Evolutionary conservation across 2,329 filamentous ascomycete species (phyloP).

Genomic region (Ceratocystis eucalypticola): DNA sequence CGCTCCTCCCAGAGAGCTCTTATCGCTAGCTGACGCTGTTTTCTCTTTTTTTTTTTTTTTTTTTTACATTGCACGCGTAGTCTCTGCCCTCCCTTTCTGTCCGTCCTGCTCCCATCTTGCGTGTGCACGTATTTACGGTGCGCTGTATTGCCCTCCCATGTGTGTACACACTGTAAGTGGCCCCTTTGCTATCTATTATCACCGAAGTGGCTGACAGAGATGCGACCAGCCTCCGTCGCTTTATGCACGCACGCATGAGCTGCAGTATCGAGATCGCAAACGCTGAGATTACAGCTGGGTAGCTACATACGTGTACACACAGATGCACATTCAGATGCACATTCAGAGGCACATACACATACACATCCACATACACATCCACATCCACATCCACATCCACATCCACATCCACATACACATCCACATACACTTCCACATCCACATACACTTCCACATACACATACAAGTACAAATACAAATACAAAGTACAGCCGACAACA

Average conservation of each 20-base stretch:
- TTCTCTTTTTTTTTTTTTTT: neutral
- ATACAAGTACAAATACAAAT: too few relatives aligned
- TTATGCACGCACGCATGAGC: neutral
- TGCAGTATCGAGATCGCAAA: neutral
- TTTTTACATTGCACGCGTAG: neutral
- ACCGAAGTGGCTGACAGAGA: too few relatives aligned
- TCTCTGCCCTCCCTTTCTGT: neutral
- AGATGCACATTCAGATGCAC: neutral
- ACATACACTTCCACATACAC: too few relatives aligned
- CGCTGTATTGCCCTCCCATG: neutral
- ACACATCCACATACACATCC: neutral
- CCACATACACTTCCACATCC: too few relatives aligned
- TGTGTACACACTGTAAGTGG: neutral
- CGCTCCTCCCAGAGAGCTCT: neutral
- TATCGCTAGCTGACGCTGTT: neutral
- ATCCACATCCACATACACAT: too few relatives aligned
- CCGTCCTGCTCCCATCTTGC: neutral
- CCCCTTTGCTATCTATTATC: too few relatives aligned
- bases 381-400: neutral
- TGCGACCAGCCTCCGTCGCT: neutral
- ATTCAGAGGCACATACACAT: neutral
- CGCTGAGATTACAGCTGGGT: neutral
- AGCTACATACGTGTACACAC: neutral
- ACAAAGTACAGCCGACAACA: too few relatives aligned
- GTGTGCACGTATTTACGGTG: neutral